Evolutionary conservation across 768 basidiomycete species (phyloP).

Genomic region (Tylopilus felleus): DNA sequence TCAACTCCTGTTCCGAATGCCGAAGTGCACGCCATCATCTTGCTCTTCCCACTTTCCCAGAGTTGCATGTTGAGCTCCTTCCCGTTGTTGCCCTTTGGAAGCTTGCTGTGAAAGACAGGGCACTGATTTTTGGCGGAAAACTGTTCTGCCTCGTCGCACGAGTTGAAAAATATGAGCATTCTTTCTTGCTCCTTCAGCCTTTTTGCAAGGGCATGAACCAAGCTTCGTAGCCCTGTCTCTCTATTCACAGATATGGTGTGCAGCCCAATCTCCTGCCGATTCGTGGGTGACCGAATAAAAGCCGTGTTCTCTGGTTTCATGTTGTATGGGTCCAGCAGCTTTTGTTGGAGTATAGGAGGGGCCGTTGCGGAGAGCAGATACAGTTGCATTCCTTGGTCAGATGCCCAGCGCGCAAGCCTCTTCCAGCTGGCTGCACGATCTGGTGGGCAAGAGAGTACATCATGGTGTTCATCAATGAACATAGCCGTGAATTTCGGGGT

Average conservation of each 20-base stretch:
- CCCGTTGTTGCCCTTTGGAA: background rate
- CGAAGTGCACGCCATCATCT: constrained; percentile 4
- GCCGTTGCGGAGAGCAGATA: background rate
- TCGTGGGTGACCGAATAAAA: background rate
- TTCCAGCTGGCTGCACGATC: background rate
- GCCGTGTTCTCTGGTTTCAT: background rate
- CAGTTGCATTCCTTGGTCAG: background rate
- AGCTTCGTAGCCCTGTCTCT: background rate
- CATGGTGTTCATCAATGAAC: background rate
- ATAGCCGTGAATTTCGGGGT: background rate
- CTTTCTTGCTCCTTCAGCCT: background rate
- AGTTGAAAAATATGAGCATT: background rate
- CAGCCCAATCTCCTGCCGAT: background rate
- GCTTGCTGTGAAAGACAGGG: constrained; percentile 4
- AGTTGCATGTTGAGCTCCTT: background rate
- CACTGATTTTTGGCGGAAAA: background rate
- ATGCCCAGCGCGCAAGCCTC: constrained; percentile 1
- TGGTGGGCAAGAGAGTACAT: background rate
- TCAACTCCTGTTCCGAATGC: constrained; percentile 3
- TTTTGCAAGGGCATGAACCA: background rate
- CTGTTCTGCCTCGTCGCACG: background rate
- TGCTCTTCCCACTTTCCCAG: background rate
- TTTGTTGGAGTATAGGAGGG: background rate
- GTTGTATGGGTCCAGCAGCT: background rate
- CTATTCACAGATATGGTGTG: background rate